Conservation (phyloP, 2,329 filamentous ascomycete genomes). For the Fusarium sp. region DNA sequence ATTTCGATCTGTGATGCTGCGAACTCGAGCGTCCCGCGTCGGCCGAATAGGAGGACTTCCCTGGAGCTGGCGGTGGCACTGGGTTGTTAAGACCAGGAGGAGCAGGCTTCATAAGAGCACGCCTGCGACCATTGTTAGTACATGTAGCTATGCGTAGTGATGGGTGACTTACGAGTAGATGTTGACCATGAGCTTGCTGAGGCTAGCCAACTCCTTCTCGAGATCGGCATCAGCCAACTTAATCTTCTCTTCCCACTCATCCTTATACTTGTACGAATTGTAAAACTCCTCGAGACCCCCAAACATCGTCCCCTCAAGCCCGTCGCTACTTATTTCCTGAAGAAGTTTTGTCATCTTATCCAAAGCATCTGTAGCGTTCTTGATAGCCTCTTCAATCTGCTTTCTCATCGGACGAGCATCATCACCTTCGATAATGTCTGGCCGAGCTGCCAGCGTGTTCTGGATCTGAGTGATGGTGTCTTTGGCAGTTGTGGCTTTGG, state of each 20-base stretch:
- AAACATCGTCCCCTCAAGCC: conserved; percentile 39
- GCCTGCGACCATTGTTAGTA: conserved; percentile 35
- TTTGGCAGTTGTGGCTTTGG: conserved; percentile 49
- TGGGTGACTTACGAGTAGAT: conserved; percentile 52
- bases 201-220: conserved; percentile 48
- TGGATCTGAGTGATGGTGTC: conserved; percentile 54
- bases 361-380: conserved; percentile 46
- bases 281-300: conserved; percentile 51
- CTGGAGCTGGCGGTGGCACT: conserved; percentile 33
- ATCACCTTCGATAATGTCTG: conserved; percentile 53
- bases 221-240: conserved; percentile 50
- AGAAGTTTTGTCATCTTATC: conserved; percentile 52
- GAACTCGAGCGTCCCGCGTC: conserved; percentile 2
- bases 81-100: conserved; percentile 35
- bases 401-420: conserved; percentile 46
- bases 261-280: conserved; percentile 53
- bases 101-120: conserved; percentile 51
- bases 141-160: not conserved
- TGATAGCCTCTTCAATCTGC: conserved; percentile 51
- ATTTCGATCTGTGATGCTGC: not conserved
- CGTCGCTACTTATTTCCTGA: conserved; percentile 48
- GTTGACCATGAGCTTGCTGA: conserved; percentile 53
- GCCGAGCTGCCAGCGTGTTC: conserved; percentile 47
- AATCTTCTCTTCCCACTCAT: conserved; percentile 53
- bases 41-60: not conserved